Percentiles rank a stretch among this genome's conserved stretches.
phyloP scores from a whole-genome alignment of 805 yeast genomes.

The Sporopachydermia lactativora region DNA sequence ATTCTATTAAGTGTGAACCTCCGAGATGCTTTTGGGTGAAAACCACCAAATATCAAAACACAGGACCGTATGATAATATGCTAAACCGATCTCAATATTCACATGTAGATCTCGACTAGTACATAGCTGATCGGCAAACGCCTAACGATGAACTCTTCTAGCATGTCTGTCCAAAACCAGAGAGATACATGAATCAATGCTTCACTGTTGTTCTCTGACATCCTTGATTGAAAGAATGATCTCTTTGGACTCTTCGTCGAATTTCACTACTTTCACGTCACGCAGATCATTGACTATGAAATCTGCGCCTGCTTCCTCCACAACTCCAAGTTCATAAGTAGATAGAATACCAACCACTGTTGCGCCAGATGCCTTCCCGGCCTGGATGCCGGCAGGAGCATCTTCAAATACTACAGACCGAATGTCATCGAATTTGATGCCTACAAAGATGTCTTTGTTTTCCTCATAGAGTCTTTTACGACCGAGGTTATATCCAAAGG shows the following conservation, averaged over 20 bases:
- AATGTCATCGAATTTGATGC: not conserved
- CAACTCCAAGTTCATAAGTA: slow-evolving; percentile 55
- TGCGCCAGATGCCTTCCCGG: slow-evolving; percentile 78
- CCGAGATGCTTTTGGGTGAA: too few relatives aligned
- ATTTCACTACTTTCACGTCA: slow-evolving; percentile 43
- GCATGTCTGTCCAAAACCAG: too few relatives aligned
- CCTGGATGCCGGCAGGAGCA: slow-evolving; percentile 78
- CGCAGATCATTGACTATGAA: slow-evolving; percentile 66
- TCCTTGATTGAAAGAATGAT: slow-evolving; percentile 14
- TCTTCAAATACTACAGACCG: slow-evolving; percentile 62
- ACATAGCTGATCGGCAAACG: too few relatives aligned
- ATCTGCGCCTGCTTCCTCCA: slow-evolving; percentile 66
- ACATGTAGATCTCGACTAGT: too few relatives aligned
- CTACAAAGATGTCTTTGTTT: slow-evolving; percentile 22
- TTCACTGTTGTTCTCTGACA: too few relatives aligned
- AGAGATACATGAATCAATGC: too few relatives aligned
- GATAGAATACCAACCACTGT: slow-evolving; percentile 73
- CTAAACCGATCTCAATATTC: too few relatives aligned
- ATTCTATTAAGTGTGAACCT: too few relatives aligned
- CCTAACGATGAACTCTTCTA: too few relatives aligned
- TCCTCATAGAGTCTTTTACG: slow-evolving; percentile 23
- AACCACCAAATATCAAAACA: too few relatives aligned
- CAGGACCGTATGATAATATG: too few relatives aligned
- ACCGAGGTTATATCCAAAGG: slow-evolving; percentile 53
- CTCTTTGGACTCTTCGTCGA: slow-evolving; percentile 27